phyloP scores from a whole-genome alignment of 371 early-diverging fungal species.

The Haplosporangium sp. region DNA sequence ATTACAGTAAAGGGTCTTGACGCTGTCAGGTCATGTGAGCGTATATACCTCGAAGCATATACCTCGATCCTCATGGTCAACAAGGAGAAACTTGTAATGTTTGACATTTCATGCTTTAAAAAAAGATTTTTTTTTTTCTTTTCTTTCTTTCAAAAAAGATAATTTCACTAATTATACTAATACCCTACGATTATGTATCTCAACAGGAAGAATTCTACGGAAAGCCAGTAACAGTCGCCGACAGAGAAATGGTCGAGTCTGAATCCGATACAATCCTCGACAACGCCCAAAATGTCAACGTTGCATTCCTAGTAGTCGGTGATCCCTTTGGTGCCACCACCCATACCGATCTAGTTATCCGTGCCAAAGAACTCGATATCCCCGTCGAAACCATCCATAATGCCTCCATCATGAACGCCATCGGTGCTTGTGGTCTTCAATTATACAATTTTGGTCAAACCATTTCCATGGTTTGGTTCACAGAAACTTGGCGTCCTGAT shows the following conservation, averaged over 20 bases:
- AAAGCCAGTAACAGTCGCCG: slow-evolving; percentile 86
- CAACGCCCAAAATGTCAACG: slow-evolving; percentile 88
- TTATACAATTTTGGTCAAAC: slow-evolving; percentile 99
- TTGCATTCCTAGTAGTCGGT: slow-evolving; percentile 99
- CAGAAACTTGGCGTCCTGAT: slow-evolving; percentile 96
- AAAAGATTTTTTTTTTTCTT: neutral
- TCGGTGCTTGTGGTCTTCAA: slow-evolving; percentile 98
- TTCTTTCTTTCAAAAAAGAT: neutral
- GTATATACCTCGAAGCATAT: slow-evolving; percentile 99
- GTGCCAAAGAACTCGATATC: slow-evolving; percentile 91
- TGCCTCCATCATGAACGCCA: slow-evolving; percentile 99
- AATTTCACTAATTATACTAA: too few relatives aligned
- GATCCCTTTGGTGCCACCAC: slow-evolving; percentile 99
- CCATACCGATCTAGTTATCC: slow-evolving; percentile 97
- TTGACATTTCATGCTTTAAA: neutral
- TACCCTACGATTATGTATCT: neutral
- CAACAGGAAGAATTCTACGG: slow-evolving; percentile 89
- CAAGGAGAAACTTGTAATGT: slow-evolving; percentile 78
- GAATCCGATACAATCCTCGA: slow-evolving; percentile 91
- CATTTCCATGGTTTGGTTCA: slow-evolving; percentile 99
- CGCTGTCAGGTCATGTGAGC: slow-evolving; percentile 87
- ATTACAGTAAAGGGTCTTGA: slow-evolving; percentile 97
- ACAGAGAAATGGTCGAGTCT: slow-evolving; percentile 97
- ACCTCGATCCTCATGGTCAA: slow-evolving; percentile 95
- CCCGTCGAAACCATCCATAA: slow-evolving; percentile 96